These are phyloP conservation scores for Backusella psychrophila DNA, from an alignment of 192 early-diverging fungal species.

Conservation along the genomic window DNA sequence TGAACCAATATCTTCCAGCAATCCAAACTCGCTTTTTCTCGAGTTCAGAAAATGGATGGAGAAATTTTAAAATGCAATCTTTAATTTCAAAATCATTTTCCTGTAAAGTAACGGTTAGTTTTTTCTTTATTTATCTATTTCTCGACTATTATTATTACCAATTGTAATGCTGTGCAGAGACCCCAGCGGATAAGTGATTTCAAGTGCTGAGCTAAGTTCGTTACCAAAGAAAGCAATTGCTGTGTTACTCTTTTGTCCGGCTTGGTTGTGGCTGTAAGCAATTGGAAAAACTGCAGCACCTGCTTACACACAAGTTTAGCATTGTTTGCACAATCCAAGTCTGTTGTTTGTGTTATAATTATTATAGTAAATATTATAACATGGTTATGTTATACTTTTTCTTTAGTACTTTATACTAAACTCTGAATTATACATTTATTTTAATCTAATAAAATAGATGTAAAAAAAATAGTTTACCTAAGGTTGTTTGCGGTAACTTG, in stretches of 20 bases:
- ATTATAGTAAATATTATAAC: not conserved
- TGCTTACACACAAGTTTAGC: conserved; percentile 91
- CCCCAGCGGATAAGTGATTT: conserved; percentile 90
- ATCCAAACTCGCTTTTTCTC: conserved; percentile 33
- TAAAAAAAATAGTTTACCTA: not conserved
- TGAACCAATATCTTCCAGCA: conserved; percentile 24
- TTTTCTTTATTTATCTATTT: not conserved
- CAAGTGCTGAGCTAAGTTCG: conserved; percentile 85
- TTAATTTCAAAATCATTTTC: conserved; percentile 8
- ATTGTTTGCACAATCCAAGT: conserved; percentile 72
- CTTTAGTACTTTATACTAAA: conserved; percentile 1
- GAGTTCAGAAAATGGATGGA: conserved; percentile 72
- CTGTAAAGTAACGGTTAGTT: not conserved
- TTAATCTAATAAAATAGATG: not conserved
- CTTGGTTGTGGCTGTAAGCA: conserved; percentile 73
- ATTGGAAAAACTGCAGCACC: conserved; percentile 89
- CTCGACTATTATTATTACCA: conserved; percentile 49
- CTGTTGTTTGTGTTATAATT: conserved; percentile 41
- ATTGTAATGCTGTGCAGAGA: conserved; percentile 77
- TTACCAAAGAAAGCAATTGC: conserved; percentile 84
- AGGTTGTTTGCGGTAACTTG: not conserved
- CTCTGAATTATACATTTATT: not conserved
- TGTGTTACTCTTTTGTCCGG: conserved; percentile 61
- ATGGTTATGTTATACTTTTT: not conserved
- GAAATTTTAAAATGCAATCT: conserved; percentile 59